A percentile compares a stretch with the other conserved stretches of the same genome.
These are phyloP conservation scores for Diaporthe humulicola DNA, from an alignment of 2,329 filamentous ascomycete species.

Conservation along the genomic window DNA sequence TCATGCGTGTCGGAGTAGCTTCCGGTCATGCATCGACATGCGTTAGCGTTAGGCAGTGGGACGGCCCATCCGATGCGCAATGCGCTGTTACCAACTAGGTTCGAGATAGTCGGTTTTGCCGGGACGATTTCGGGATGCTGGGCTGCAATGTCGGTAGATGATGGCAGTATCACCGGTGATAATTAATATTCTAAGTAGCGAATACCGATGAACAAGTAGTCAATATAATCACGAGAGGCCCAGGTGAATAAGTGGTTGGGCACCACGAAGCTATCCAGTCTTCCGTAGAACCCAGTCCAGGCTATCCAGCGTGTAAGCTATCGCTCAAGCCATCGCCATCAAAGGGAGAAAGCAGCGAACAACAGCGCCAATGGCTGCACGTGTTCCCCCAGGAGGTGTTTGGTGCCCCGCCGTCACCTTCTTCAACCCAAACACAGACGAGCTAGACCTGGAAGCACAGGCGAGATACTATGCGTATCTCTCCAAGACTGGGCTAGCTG, in stretches of 20 bases:
- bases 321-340: background rate
- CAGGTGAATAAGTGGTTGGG: background rate
- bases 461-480: slow-evolving; percentile 66
- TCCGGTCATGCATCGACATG: slow-evolving; percentile 9
- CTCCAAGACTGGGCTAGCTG: slow-evolving; percentile 61
- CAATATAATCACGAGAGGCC: background rate
- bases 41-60: background rate
- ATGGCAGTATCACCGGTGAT: background rate
- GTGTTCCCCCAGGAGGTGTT: slow-evolving; percentile 53
- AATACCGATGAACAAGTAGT: background rate
- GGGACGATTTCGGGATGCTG: background rate
- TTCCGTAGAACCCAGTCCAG: background rate
- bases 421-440: slow-evolving; percentile 64
- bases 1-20: background rate
- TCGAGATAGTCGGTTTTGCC: background rate
- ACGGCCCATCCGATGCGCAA: slow-evolving; percentile 12
- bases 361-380: background rate
- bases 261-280: background rate
- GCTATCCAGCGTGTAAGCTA: background rate
- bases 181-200: background rate
- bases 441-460: slow-evolving; percentile 61
- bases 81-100: background rate
- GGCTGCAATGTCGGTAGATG: background rate
- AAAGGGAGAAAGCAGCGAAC: background rate
- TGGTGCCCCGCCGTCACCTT: slow-evolving; percentile 68